phyloP scores from a whole-genome alignment of 129 eudicot species.

The Lonicera japonica region DNA sequence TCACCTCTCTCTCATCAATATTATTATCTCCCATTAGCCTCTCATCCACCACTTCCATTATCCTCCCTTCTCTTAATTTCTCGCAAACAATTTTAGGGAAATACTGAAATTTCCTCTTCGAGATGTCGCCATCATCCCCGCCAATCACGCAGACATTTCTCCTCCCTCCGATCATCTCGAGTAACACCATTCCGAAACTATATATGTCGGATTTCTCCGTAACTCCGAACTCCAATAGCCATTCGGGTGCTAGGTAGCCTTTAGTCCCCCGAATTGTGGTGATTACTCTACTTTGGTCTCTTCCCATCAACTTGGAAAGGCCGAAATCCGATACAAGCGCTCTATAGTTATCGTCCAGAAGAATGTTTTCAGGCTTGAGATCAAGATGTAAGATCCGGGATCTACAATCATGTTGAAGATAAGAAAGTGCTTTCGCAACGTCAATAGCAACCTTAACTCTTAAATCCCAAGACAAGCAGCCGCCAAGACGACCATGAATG shows the following conservation, averaged over 20 bases:
- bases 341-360: constrained; percentile 54
- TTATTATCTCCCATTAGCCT: constrained; percentile 43
- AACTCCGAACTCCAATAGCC: constrained; percentile 74
- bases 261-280: constrained; percentile 70
- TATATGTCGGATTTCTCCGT: constrained; percentile 76
- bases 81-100: constrained; percentile 68
- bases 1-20: constrained; percentile 48
- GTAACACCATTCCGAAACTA: constrained; percentile 81
- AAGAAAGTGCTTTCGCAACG: constrained; percentile 78
- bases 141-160: constrained; percentile 52
- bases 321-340: constrained; percentile 82
- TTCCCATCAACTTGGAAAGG: constrained; percentile 61
- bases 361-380: constrained; percentile 82
- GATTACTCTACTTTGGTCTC: constrained; percentile 56
- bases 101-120: constrained; percentile 43
- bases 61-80: constrained; percentile 49
- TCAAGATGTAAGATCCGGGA: constrained; percentile 74
- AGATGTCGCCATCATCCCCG: constrained; percentile 25
- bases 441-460: constrained; percentile 56
- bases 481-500: constrained; percentile 9
- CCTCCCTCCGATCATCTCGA: constrained; percentile 77
- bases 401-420: constrained; percentile 77
- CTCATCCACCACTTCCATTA: constrained; percentile 69
- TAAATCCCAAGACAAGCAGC: constrained; percentile 69
- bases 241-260: constrained; percentile 90